These are phyloP conservation scores for Mycosphaerella sp. DNA, from an alignment of 2,329 filamentous ascomycete species.

Conservation along the genomic window DNA sequence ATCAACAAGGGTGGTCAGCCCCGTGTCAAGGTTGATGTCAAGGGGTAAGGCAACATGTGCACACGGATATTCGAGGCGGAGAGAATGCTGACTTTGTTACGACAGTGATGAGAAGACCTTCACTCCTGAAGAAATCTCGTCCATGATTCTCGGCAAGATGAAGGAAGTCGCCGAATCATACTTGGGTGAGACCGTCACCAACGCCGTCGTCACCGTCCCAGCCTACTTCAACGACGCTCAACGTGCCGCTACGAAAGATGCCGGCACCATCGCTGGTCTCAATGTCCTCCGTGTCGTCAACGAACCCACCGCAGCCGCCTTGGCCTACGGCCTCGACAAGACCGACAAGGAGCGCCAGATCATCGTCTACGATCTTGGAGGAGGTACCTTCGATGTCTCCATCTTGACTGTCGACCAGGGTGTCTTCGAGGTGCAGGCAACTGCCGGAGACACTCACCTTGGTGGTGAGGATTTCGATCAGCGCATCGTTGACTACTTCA, in stretches of 20 bases:
- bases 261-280: slow-evolving; percentile 89
- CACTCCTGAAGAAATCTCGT: slow-evolving; percentile 73
- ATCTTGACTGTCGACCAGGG: slow-evolving; percentile 95
- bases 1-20: slow-evolving; percentile 86
- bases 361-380: slow-evolving; percentile 95
- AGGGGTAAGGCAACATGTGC: slow-evolving; percentile 38
- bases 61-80: background rate
- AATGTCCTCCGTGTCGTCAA: slow-evolving; percentile 98
- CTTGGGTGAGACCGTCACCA: slow-evolving; percentile 83
- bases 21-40: slow-evolving; percentile 66
- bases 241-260: slow-evolving; percentile 97
- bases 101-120: slow-evolving; percentile 56
- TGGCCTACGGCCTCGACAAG: slow-evolving; percentile 96
- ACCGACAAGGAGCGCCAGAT: slow-evolving; percentile 78
- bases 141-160: slow-evolving; percentile 80
- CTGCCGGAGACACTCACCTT: slow-evolving; percentile 96
- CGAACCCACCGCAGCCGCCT: slow-evolving; percentile 91
- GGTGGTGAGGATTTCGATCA: slow-evolving; percentile 99
- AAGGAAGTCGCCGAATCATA: slow-evolving; percentile 97
- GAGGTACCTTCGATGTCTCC: slow-evolving; percentile 98
- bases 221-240: slow-evolving; percentile 99
- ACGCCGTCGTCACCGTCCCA: slow-evolving; percentile 93
- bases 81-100: background rate
- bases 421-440: slow-evolving; percentile 98
- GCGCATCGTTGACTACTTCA: slow-evolving; percentile 91